These are phyloP conservation scores for Hemisphaericaspora subhashii DNA, from an alignment of 1,139 yeast species.

Conservation along the genomic window DNA sequence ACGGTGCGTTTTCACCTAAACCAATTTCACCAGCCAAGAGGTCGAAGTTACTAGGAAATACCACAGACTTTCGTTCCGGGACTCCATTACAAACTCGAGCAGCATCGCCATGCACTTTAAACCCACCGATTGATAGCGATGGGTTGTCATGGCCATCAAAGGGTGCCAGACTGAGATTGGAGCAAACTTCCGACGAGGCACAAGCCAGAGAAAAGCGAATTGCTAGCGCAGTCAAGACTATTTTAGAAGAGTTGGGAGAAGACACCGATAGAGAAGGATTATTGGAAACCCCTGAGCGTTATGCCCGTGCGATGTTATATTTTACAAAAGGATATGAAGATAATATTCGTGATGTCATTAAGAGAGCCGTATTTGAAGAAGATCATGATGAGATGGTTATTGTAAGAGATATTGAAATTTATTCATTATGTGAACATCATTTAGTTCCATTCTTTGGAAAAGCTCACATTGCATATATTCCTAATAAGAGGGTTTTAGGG, in stretches of 20 bases:
- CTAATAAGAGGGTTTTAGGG: conserved; percentile 92
- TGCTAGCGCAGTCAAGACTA: conserved; percentile 81
- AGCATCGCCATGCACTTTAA: conserved; percentile 78
- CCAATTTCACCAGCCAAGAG: conserved; percentile 26
- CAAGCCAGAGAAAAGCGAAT: conserved; percentile 67
- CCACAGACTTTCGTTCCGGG: conserved; percentile 11
- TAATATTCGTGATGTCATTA: conserved; percentile 84
- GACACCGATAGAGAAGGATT: conserved; percentile 88
- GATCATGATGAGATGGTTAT: conserved; percentile 99
- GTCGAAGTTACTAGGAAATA: conserved; percentile 18
- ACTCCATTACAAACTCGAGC: conserved; percentile 74
- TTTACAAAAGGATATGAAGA: conserved; percentile 97
- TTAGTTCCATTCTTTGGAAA: conserved; percentile 96
- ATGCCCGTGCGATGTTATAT: conserved; percentile 93
- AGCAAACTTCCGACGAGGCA: conserved; percentile 63
- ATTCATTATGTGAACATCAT: conserved; percentile 95
- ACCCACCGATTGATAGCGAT: conserved; percentile 85
- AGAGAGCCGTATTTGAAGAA: conserved; percentile 94
- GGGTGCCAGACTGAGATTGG: conserved; percentile 81
- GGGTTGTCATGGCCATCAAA: conserved; percentile 92
- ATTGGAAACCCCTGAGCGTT: conserved; percentile 91
- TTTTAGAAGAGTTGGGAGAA: conserved; percentile 86
- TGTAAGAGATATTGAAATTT: conserved; percentile 89
- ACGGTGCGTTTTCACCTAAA: conserved; percentile 22
- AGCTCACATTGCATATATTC: conserved; percentile 95